Conservation (phyloP, 345 rosid genomes). For the Carallia brachiata region DNA sequence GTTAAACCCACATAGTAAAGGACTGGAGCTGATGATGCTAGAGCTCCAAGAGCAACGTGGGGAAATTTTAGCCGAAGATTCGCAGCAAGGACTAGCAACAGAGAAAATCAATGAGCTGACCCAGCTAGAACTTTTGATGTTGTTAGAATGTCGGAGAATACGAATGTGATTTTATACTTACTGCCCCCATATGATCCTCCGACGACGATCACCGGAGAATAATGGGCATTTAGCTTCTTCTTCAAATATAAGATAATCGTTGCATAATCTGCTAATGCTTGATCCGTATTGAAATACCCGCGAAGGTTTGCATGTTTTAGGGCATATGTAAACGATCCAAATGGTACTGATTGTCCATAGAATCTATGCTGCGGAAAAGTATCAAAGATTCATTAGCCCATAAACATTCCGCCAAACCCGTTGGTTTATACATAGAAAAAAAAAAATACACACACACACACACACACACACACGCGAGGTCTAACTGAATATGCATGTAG, state of each 20-base stretch:
- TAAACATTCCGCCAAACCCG: no score
- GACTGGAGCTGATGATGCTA: constrained; percentile 44
- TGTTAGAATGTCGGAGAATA: not conserved
- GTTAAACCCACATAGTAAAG: constrained; percentile 27
- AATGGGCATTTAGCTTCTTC: not conserved
- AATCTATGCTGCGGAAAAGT: not conserved
- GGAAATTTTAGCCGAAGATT: constrained; percentile 31
- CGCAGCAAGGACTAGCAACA: not conserved
- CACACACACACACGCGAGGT: no score
- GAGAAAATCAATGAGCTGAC: no score
- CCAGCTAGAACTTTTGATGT: not conserved
- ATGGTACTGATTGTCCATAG: constrained; percentile 14
- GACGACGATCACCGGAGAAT: not conserved
- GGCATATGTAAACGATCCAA: not conserved
- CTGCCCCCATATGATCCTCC: constrained; percentile 22
- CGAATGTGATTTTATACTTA: not conserved
- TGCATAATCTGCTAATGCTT: constrained; percentile 19
- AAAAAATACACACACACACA: no score
- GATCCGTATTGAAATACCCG: constrained; percentile 10
- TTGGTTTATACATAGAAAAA: no score
- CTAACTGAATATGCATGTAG: no score
- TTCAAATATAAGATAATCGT: constrained; percentile 6
- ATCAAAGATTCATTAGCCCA: no score
- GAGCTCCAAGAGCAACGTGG: constrained; percentile 32
- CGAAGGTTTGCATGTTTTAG: constrained; percentile 5